Percentiles rank a stretch among this genome's conserved stretches.
These are phyloP conservation scores for Chenopodium formosanum DNA, from an alignment of 148 eudicot species.

Conservation along the genomic window DNA sequence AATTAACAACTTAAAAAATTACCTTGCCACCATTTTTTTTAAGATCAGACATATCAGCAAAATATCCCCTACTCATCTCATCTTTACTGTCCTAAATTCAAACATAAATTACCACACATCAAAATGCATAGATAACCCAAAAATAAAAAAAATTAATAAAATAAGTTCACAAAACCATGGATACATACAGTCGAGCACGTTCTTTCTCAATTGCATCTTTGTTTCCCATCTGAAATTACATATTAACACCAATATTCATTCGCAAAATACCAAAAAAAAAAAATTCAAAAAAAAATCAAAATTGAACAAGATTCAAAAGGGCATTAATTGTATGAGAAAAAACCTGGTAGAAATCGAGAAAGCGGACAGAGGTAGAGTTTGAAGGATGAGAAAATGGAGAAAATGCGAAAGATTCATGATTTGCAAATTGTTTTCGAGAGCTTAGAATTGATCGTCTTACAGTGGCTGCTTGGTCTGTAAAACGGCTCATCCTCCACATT, in stretches of 20 bases:
- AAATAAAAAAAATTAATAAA: no score
- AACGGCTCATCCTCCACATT: constrained; percentile 51
- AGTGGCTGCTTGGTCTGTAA: constrained; percentile 21
- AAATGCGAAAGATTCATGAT: constrained; percentile 23
- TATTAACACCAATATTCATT: neutral
- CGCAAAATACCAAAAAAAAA: neutral
- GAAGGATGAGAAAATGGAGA: constrained; percentile 27
- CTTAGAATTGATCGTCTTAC: constrained; percentile 26
- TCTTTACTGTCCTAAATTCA: constrained; percentile 82
- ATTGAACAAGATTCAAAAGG: neutral
- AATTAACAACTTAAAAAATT: neutral
- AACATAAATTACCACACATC: constrained; percentile 15
- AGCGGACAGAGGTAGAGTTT: constrained; percentile 55
- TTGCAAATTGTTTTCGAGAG: constrained; percentile 4
- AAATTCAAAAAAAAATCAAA: neutral
- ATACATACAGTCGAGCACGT: constrained; percentile 85
- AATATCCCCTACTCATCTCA: constrained; percentile 95
- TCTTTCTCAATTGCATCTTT: constrained; percentile 83
- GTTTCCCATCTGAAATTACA: constrained; percentile 62
- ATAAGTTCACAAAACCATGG: neutral
- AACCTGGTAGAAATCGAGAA: constrained; percentile 85
- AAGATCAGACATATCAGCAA: constrained; percentile 86
- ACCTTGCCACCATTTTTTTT: constrained; percentile 94
- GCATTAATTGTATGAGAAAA: neutral
- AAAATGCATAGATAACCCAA: constrained; percentile 1